Base-by-base conservation (phyloP, 2,329 filamentous ascomycete genomes). In the Trichoderma harzianum region DNA sequence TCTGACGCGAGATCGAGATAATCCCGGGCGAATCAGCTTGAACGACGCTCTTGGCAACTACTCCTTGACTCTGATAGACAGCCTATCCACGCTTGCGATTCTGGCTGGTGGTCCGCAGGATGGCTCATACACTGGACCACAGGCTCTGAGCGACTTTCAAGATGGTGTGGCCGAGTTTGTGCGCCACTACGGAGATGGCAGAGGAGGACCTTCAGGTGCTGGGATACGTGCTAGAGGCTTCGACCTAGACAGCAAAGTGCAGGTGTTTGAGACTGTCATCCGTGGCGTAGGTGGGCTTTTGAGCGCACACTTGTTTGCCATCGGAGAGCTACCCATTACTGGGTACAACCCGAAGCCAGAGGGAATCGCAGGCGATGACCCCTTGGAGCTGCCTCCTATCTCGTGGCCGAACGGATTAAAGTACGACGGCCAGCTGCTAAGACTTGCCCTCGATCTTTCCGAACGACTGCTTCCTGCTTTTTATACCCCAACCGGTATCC, bases 21-120 rank as follows among this genome's bases (percentile, higher is more conserved):
- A 97, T 79, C 92, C 93, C 1, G 87, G 88, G 71, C 92, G 97
- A 78, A 89, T 96, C 76, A 95, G 94, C 77, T 86, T 98, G 73
- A 98, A 98, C 83, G 96, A 99, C 81, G 95, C 97, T 16, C 87
- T 99, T 57, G 96, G 96, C 5, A 98, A 99, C 83, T 99, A 98
- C 83, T 98, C 95, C 70, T 85, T 99, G 74, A 98, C 96, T 1
- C 86, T 98, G 62, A 95, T 99, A 78, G 96, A 99, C 83, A 98
- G 94, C 78, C 86, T 99, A 24, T 98, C 95, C 16, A 97, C 95
- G 0, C 89, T 99, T 71, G 96, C 95, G 7, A 97, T 99, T 74
- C 85, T 99, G 53, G 94, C 95, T 8, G 97, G 93, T 11, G 89
- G 91, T 0, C 90, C 91, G 0, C 75, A 80, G 62, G 79, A 80